A percentile compares a stretch with the other conserved stretches of the same genome.
Evolutionary conservation across 495 filamentous ascomycete genomes (phyloP).

Genomic region (Hyphodiscus hymeniophilus): DNA sequence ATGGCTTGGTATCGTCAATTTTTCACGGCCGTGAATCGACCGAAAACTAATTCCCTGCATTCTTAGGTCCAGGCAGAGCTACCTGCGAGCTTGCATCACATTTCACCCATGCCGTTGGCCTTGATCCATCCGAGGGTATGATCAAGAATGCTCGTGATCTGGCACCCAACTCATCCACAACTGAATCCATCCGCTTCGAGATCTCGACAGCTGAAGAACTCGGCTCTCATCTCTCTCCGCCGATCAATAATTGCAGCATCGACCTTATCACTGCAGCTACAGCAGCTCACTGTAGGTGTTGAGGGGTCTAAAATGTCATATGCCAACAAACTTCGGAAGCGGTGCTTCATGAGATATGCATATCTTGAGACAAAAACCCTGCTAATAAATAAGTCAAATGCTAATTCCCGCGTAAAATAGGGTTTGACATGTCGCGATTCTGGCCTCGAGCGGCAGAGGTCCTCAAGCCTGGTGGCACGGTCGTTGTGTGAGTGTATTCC

Average conservation of each 20-base stretch:
- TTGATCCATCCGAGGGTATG: constrained; percentile 48
- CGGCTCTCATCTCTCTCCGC: background rate
- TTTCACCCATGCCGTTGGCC: constrained; percentile 52
- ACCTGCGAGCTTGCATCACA: constrained; percentile 62
- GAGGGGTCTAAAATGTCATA: too few species aligned
- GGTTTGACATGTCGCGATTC: constrained; percentile 52
- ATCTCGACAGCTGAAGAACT: constrained; percentile 36
- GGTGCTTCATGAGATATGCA: too few species aligned
- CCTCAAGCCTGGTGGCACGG: constrained; percentile 45
- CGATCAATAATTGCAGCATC: constrained; percentile 28
- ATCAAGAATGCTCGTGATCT: constrained; percentile 33
- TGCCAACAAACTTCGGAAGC: too few species aligned
- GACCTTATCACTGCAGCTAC: constrained; percentile 45
- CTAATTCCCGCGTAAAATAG: background rate
- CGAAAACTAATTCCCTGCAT: too few species aligned
- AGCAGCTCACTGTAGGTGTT: constrained; percentile 36
- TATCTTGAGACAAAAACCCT: too few species aligned
- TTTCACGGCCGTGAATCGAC: too few species aligned
- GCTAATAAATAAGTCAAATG: too few species aligned
- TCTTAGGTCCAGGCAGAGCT: constrained; percentile 60
- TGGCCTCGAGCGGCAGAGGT: constrained; percentile 47
- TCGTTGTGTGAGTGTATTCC: constrained; percentile 39
- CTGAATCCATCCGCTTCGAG: constrained; percentile 31
- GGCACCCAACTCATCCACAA: constrained; percentile 23
- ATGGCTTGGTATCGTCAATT: too few species aligned